Conservation (phyloP, 2,329 filamentous ascomycete species). For the Penicillium sp. region DNA sequence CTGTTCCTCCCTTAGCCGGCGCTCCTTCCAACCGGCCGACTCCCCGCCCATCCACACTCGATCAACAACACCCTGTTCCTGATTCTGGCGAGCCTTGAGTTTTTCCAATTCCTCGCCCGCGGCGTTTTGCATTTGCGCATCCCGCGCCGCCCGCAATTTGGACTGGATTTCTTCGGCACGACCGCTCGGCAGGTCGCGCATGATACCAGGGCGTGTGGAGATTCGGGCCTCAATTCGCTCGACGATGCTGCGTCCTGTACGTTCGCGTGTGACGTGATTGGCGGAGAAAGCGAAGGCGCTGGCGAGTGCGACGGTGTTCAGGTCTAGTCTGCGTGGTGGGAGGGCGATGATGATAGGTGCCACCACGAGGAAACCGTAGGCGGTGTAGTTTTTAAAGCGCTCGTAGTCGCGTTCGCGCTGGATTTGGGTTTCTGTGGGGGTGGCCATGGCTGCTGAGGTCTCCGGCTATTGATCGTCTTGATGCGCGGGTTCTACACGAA, state of each 20-base stretch:
- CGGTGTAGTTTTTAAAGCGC: conserved; percentile 42
- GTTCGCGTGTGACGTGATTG: conserved; percentile 39
- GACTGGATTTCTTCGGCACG: conserved; percentile 35
- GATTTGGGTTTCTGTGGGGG: conserved; percentile 8
- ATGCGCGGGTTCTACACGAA: background rate
- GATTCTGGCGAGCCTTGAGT: conserved; percentile 29
- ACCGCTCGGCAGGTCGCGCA: conserved; percentile 31
- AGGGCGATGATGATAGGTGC: conserved; percentile 33
- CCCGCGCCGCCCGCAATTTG: conserved; percentile 27
- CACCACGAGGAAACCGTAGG: conserved; percentile 37
- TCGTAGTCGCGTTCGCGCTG: conserved; percentile 37
- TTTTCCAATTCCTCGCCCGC: conserved; percentile 35
- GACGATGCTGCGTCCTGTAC: conserved; percentile 34
- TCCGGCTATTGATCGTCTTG: background rate
- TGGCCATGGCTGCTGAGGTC: conserved; percentile 8
- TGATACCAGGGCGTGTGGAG: conserved; percentile 16
- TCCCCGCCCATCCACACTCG: conserved; percentile 44
- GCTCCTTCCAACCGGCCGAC: conserved; percentile 45
- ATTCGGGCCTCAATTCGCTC: conserved; percentile 32
- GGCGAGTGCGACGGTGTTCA: conserved; percentile 37
- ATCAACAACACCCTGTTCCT: conserved; percentile 30
- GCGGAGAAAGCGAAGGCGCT: conserved; percentile 41
- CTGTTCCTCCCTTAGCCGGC: conserved; percentile 41
- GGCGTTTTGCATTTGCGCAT: conserved; percentile 24
- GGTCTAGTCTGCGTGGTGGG: conserved; percentile 40